A percentile compares a stretch with the other conserved stretches of the same genome.
Conservation (phyloP, 2,329 filamentous ascomycete genomes). For the Exophiala alcalophila region DNA sequence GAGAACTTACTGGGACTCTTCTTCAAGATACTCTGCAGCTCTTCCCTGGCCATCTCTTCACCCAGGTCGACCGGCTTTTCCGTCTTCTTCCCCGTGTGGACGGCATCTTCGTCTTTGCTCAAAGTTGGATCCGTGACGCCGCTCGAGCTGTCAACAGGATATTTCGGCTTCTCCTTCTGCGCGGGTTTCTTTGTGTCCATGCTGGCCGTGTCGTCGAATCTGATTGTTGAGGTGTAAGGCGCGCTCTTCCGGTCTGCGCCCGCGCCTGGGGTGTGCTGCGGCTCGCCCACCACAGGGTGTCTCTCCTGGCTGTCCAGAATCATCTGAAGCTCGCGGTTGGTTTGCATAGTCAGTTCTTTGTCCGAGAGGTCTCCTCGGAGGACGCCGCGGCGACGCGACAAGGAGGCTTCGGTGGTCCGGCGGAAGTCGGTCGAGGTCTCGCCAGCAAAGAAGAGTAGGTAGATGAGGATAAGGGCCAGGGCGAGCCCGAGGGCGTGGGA, state of each 20-base stretch:
- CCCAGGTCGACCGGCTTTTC: constrained; percentile 39
- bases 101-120: constrained; percentile 6
- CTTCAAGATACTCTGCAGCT: constrained; percentile 77
- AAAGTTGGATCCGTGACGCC: constrained; percentile 4
- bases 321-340: constrained; percentile 26
- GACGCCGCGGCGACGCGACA: constrained; percentile 22
- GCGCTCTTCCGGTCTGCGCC: constrained; percentile 7
- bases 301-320: constrained; percentile 25
- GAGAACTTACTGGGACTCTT: constrained; percentile 71
- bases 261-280: constrained; percentile 14
- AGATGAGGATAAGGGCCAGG: constrained; percentile 21
- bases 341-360: constrained; percentile 26
- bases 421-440: constrained; percentile 25
- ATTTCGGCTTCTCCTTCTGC: constrained; percentile 30
- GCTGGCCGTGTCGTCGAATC: constrained; percentile 9
- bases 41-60: constrained; percentile 64
- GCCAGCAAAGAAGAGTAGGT: constrained; percentile 27
- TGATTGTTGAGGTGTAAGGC: constrained; percentile 7
- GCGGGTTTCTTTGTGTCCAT: constrained; percentile 39
- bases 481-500: constrained; percentile 23
- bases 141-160: constrained; percentile 13
- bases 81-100: constrained; percentile 12
- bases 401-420: constrained; percentile 27
- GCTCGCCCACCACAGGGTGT: constrained; percentile 11
- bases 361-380: constrained; percentile 27